These are phyloP conservation scores for Syzygium jambos DNA, from an alignment of 345 rosid genomes.

Conservation along the genomic window DNA sequence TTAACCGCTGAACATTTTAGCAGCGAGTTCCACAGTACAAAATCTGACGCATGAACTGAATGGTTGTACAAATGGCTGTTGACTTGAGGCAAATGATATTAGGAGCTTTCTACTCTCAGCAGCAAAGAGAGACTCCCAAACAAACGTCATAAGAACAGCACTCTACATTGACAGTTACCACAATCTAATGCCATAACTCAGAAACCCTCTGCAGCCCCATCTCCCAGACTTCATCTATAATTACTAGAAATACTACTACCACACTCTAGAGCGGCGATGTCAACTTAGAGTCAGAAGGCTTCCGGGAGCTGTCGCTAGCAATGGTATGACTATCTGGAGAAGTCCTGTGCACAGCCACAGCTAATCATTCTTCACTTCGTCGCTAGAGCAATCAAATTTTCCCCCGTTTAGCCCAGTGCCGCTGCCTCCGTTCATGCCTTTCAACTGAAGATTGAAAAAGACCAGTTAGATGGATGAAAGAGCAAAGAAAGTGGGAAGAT, in stretches of 20 bases:
- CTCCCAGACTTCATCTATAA: neutral
- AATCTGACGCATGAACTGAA: neutral
- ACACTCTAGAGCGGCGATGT: neutral
- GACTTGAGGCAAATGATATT: neutral
- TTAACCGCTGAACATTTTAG: neutral
- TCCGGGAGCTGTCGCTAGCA: neutral
- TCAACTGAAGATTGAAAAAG: slow-evolving; percentile 25
- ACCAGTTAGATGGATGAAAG: neutral
- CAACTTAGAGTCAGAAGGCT: neutral
- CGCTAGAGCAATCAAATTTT: neutral
- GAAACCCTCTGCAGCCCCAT: neutral
- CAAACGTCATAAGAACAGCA: neutral
- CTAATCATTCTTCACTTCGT: slow-evolving; percentile 30
- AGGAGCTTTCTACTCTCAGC: neutral
- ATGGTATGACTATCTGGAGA: neutral
- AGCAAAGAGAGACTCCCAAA: neutral
- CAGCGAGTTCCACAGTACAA: neutral
- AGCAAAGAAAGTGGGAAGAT: neutral
- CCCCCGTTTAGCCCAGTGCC: slow-evolving; percentile 20
- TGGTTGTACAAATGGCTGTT: neutral
- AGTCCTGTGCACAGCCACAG: neutral
- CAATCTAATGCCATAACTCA: neutral
- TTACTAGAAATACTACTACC: neutral
- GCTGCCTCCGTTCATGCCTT: slow-evolving; percentile 15
- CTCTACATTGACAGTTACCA: neutral